phyloP scores from a whole-genome alignment of 257 asterid genomes.

The Penstemon barbatus region DNA sequence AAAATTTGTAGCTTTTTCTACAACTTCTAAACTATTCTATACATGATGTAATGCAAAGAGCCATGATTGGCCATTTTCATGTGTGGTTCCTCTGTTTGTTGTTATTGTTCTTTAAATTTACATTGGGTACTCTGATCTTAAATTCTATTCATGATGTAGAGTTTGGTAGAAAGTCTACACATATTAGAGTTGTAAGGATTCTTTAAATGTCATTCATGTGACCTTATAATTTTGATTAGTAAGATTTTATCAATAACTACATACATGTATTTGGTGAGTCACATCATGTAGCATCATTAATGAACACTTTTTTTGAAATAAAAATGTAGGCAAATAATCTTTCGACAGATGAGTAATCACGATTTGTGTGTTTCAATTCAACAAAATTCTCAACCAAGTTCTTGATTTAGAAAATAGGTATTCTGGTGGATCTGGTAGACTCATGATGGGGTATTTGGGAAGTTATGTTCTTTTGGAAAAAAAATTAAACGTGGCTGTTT shows the following conservation, averaged over 20 bases:
- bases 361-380: not conserved
- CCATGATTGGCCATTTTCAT: conserved; percentile 15
- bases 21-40: not conserved
- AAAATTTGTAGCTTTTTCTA: not conserved
- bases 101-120: conserved; percentile 2
- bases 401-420: not conserved
- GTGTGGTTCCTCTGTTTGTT: not conserved
- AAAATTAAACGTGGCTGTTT: conserved; percentile 15
- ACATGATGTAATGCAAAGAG: not conserved
- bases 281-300: conserved; percentile 6
- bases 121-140: not conserved
- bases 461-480: not conserved
- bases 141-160: conserved; percentile 5
- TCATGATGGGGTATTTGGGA: conserved; percentile 12
- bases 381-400: not conserved
- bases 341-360: conserved; percentile 18
- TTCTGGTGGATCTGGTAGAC: conserved; percentile 7
- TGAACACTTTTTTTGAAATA: conserved; percentile 4
- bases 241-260: not conserved
- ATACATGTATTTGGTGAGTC: conserved; percentile 9
- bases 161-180: not conserved
- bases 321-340: conserved; percentile 2
- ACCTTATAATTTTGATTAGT: not conserved
- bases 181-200: conserved; percentile 8
- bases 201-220: not conserved